A percentile compares a stretch with the other conserved stretches of the same genome.
Evolutionary conservation across 352 stramenopile species (phyloP).

Genomic region (Phytopythium cucurbitacearum): DNA sequence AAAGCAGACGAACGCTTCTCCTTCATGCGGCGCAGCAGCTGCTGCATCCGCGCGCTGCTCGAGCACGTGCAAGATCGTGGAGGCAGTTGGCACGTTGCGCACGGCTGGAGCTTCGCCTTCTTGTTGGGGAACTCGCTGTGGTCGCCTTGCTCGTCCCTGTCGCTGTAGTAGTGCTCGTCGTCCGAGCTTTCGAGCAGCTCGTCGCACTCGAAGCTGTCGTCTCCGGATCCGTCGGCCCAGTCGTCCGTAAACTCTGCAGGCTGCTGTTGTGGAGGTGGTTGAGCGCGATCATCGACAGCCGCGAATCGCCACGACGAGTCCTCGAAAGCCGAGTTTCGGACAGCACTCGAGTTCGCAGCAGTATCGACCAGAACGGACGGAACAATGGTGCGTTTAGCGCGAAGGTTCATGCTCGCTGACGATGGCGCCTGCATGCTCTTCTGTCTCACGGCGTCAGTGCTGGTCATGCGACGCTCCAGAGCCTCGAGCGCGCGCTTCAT

Average conservation of each 20-base stretch:
- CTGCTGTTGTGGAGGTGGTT: no score
- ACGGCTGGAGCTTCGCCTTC: conserved; percentile 33
- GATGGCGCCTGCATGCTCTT: background rate
- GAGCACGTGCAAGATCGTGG: conserved; percentile 31
- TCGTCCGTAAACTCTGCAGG: conserved; percentile 3
- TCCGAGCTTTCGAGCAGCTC: conserved; percentile 59
- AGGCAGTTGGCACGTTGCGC: conserved; percentile 20
- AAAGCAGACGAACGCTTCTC: conserved; percentile 28
- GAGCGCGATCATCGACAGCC: no score
- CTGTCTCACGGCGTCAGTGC: conserved; percentile 5
- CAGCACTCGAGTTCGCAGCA: background rate
- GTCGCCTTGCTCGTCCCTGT: background rate
- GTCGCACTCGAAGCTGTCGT: conserved; percentile 72
- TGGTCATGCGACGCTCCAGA: conserved; percentile 64
- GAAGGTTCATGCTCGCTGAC: no score
- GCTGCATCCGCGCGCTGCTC: conserved; percentile 33
- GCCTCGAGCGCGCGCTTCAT: conserved; percentile 54
- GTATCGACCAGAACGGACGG: background rate
- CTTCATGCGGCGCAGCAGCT: conserved; percentile 32
- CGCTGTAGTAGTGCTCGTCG: conserved; percentile 24
- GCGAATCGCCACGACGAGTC: no score
- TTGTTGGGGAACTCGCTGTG: conserved; percentile 30
- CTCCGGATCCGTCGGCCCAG: conserved; percentile 25
- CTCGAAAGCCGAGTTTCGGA: no score
- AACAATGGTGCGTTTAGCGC: background rate